Base-by-base conservation (phyloP, 208 protist genomes). In the Trypanosoma theileri region DNA sequence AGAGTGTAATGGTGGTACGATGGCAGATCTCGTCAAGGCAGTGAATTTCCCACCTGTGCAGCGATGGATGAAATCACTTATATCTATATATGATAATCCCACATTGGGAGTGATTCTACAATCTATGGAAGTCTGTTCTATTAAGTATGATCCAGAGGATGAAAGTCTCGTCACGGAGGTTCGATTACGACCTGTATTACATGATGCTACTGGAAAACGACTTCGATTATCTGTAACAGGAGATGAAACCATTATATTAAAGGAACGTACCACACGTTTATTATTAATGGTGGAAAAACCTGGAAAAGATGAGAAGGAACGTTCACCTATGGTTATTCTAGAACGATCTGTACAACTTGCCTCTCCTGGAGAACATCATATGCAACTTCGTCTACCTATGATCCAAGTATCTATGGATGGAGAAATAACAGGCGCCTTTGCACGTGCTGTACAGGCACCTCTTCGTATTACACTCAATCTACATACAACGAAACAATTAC, bases 1-100 rank as follows among this genome's bases (percentile, higher is more conserved):
- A 70, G 58, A 71, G 46, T 81, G 84, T 72, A 85, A 70, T 62
- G 77, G 79, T 35, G 70, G 77, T 44, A 89, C 76, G 8, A 93
- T 91, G 80, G 67, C 68, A 13, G 90, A 95, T 66, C 77, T 95
- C 44, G 85, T 94, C 17, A 79, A 76, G 41, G 82, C 85, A 22
- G 88, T 86, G n/a, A 96, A 94, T 79, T 96, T 84, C 52, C 53
- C 64, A 17, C 90, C 90, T 21, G 75, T 95, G 21, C 69, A 81
- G 57, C 75, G 73, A 26, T 95, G 86, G 83, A 56, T 95, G 1
- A 73, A 77, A 12, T 70, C 78, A 9, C 69, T 95, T 40, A 31
- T 61, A 4, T 26, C 64, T 22, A 40, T 63, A n/a, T 31, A 35
- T 59, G 72, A 61, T 26, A 28, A 55, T 62, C 26, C 44, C 9